Conservation (phyloP, 257 asterid species). For the Solanum tarijense region DNA sequence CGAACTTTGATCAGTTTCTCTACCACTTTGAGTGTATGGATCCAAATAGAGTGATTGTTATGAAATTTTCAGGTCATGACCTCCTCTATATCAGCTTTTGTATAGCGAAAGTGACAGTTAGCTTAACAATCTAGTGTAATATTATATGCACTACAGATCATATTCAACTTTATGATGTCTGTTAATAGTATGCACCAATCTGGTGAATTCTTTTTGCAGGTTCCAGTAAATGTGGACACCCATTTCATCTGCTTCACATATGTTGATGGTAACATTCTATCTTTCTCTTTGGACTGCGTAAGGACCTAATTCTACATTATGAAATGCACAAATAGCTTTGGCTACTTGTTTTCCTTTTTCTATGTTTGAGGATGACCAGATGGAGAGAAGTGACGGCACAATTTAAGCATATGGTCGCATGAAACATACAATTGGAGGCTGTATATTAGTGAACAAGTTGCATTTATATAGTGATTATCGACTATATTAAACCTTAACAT, state of each 20-base stretch:
- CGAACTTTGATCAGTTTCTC: neutral
- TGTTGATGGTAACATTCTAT: neutral
- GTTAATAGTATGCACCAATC: neutral
- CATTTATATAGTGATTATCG: neutral
- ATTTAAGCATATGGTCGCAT: neutral
- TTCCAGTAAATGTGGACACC: slow-evolving; percentile 53
- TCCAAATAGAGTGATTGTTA: neutral
- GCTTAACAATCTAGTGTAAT: neutral
- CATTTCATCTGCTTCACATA: slow-evolving; percentile 75
- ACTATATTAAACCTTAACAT: neutral
- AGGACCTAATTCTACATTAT: neutral
- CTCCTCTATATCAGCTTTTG: neutral
- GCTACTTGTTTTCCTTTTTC: neutral
- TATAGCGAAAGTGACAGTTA: neutral
- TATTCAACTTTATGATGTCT: neutral
- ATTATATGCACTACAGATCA: neutral
- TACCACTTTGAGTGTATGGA: neutral
- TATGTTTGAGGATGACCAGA: neutral
- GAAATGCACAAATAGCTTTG: neutral
- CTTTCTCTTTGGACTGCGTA: neutral
- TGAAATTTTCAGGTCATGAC: neutral
- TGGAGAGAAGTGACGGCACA: neutral
- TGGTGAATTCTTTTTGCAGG: slow-evolving; percentile 41
- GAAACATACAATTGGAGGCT: neutral
- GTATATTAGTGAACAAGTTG: neutral